Base-by-base conservation (phyloP, 2,329 filamentous ascomycete species). In the Clarireedia monteithiana region DNA sequence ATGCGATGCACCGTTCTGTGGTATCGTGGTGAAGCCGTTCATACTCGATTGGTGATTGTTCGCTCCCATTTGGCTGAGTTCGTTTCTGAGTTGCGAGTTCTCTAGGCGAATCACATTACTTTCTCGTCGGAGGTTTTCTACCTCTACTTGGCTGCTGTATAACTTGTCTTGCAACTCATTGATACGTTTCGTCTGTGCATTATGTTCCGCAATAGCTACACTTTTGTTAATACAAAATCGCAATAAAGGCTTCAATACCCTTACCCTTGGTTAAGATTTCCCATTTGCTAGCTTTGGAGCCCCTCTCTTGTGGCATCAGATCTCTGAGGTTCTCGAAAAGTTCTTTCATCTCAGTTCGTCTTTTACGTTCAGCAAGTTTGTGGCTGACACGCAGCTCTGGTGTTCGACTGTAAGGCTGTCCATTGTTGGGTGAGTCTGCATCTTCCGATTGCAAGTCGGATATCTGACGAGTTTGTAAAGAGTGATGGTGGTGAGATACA, bases 231-330 rank as follows among this genome's bases (percentile, higher is more conserved):
- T 38, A 58, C 24, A 42, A 39, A 42, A 34, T 30, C 9, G 45
- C 20, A n/a, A 24, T 6, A 3, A 12, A 20, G 27, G 20, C 49
- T 36, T 38, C 38, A 44, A 34, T 20, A 39, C 53, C 68, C 78
- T 60, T 74, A 91, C 89, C 87, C 76, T 92, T 92, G 2, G 87
- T 91, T 15, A 95, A 69, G 49, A 92, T 91, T 65, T 95, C 89
- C 89, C 89, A 95, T 65, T 95, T 95, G 63, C 88, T 91, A 0
- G 89, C 89, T 69, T 94, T 95, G 24, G 86, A 86, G 1, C 89
- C 89, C 15, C 89, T 82, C 64, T 89, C 88, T 63, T 90, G 86
- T 1, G 88, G 88, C 73, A 92, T 85, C 39, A 90, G 76, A 62
- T 88, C 85, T 62, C 89, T 82, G 7, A 94, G 74, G 63, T 89